A percentile compares a stretch with the other conserved stretches of the same genome.
These are phyloP conservation scores for Macadamia integrifolia DNA, from an alignment of 164 flowering plant genomes.

Conservation along the genomic window DNA sequence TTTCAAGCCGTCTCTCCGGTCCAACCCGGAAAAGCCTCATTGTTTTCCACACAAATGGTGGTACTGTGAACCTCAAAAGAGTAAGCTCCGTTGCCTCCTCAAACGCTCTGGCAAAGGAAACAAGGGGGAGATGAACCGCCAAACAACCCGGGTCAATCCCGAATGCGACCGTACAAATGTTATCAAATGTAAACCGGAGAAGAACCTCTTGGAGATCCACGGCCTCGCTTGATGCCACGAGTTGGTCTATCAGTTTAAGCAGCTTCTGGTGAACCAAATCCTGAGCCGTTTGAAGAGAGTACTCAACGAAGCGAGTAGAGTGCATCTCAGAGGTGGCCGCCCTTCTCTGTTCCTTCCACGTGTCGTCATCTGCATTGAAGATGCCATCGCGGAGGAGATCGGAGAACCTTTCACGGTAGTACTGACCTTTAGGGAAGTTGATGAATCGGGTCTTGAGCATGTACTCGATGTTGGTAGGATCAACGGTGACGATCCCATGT, in stretches of 20 bases:
- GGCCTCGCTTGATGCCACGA: slow-evolving; percentile 13
- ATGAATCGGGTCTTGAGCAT: slow-evolving; percentile 64
- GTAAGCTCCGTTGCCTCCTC: slow-evolving; percentile 56
- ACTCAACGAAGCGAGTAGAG: slow-evolving; percentile 36
- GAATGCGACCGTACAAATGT: slow-evolving; percentile 51
- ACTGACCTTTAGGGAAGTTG: slow-evolving; percentile 75
- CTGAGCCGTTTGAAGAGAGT: slow-evolving; percentile 31
- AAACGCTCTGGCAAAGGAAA: slow-evolving; percentile 64
- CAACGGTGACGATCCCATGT: slow-evolving; percentile 43
- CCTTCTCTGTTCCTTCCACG: slow-evolving; percentile 57
- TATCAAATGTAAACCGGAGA: slow-evolving; percentile 65
- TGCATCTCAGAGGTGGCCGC: slow-evolving; percentile 57
- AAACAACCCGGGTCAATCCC: slow-evolving; percentile 62
- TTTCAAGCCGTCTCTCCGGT: slow-evolving; percentile 18
- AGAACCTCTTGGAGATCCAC: slow-evolving; percentile 62
- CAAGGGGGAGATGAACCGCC: slow-evolving; percentile 34
- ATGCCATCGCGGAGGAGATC: slow-evolving; percentile 77
- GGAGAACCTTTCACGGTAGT: slow-evolving; percentile 45
- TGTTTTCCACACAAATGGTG: slow-evolving; percentile 59
- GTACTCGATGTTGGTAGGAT: slow-evolving; percentile 60
- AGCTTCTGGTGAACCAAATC: slow-evolving; percentile 46
- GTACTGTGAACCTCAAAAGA: slow-evolving; percentile 42
- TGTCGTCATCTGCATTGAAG: slow-evolving; percentile 62
- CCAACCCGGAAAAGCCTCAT: slow-evolving; percentile 25
- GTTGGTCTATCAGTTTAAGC: slow-evolving; percentile 28